Evolutionary conservation across 2,329 filamentous ascomycete genomes (phyloP).

Genomic region (Pestalotiopsis sp.): DNA sequence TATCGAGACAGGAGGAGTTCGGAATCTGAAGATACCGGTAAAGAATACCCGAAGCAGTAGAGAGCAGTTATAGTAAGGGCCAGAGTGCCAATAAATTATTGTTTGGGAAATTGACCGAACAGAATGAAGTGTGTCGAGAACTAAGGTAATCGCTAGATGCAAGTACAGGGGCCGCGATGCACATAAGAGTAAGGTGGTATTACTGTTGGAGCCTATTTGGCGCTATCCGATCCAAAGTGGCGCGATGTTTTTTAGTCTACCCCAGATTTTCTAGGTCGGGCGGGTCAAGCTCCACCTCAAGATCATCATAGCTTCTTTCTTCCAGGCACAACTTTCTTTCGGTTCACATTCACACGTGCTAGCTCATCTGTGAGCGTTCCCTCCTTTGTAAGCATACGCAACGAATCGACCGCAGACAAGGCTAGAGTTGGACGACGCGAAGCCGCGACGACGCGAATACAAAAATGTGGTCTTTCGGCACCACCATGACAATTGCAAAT

Average conservation of each 20-base stretch:
- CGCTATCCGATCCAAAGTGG: not conserved
- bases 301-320: not conserved
- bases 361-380: not conserved
- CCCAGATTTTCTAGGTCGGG: slow-evolving; percentile 3
- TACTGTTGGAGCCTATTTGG: not conserved
- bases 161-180: not conserved
- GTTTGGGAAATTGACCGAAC: not conserved
- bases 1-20: not conserved
- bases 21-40: not conserved
- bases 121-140: too few species aligned
- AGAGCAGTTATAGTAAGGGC: too few species aligned
- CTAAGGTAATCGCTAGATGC: not conserved
- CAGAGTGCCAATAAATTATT: too few species aligned
- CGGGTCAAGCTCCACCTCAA: slow-evolving; percentile 3
- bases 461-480: slow-evolving; percentile 37
- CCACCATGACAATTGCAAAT: slow-evolving; percentile 36
- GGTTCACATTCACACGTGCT: not conserved
- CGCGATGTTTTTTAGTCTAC: slow-evolving; percentile 1
- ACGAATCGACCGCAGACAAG: not conserved
- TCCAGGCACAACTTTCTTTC: slow-evolving; percentile 1
- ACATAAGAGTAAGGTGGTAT: not conserved
- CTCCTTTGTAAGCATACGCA: not conserved
- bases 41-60: too few species aligned
- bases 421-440: not conserved
- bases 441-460: not conserved